A percentile compares a stretch with the other conserved stretches of the same genome.
These are phyloP conservation scores for Stramenopiles sp. DNA, from an alignment of 352 stramenopile species.

Conservation along the genomic window DNA sequence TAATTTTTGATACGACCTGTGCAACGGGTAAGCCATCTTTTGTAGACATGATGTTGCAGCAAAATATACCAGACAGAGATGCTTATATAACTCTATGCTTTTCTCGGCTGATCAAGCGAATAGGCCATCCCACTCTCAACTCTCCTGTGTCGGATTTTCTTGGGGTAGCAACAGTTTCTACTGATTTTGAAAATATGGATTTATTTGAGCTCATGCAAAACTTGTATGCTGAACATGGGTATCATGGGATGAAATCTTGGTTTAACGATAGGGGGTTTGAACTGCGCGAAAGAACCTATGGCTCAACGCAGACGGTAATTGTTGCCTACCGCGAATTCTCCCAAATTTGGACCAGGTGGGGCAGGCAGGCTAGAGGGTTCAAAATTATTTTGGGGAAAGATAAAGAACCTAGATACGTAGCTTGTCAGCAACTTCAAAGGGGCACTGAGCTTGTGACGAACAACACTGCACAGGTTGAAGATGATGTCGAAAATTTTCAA, in stretches of 20 bases:
- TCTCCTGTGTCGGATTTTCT: background rate
- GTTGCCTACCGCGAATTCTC: background rate
- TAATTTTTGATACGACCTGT: background rate
- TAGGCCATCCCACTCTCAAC: background rate
- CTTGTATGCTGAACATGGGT: background rate
- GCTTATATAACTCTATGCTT: background rate
- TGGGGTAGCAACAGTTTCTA: background rate
- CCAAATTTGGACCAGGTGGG: background rate
- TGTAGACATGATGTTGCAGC: background rate
- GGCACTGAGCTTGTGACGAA: background rate
- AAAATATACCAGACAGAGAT: background rate
- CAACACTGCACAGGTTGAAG: background rate
- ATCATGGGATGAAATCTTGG: background rate
- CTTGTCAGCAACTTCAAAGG: background rate
- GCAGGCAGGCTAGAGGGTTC: background rate
- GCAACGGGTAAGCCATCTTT: background rate
- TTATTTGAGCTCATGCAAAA: background rate
- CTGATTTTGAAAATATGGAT: background rate
- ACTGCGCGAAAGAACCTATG: background rate
- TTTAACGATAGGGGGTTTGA: background rate
- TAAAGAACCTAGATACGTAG: background rate
- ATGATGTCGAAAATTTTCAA: background rate
- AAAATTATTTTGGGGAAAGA: background rate
- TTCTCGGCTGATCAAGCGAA: background rate
- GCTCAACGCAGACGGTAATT: background rate